These are phyloP conservation scores for Apophysomyces elegans DNA, from an alignment of 371 early-diverging fungal species.

Conservation along the genomic window DNA sequence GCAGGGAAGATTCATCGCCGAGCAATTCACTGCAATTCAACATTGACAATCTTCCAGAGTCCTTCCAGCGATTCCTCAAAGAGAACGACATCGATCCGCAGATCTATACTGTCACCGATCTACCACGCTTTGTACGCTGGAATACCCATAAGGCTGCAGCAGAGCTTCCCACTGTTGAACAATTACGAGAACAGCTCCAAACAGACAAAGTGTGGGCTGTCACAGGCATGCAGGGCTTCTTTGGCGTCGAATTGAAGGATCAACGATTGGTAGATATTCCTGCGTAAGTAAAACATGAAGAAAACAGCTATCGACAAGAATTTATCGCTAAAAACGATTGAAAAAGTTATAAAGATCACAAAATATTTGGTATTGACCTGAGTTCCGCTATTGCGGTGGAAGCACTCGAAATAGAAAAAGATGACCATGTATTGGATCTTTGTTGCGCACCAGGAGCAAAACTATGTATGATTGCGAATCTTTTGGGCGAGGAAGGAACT, in stretches of 20 bases:
- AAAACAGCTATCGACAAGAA: too few relatives aligned
- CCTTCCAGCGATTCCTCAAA: constrained; percentile 62
- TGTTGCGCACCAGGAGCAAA: constrained; percentile 89
- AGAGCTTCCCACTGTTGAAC: constrained; percentile 41
- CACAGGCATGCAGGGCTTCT: constrained; percentile 34
- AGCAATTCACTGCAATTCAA: constrained; percentile 28
- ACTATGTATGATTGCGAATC: constrained; percentile 78
- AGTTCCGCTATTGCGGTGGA: constrained; percentile 76
- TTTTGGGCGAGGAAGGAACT: constrained; percentile 55
- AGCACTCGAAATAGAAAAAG: constrained; percentile 58
- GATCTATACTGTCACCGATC: constrained; percentile 60
- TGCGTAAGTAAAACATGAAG: constrained; percentile 30
- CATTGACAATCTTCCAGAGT: constrained; percentile 51
- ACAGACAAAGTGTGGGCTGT: constrained; percentile 41
- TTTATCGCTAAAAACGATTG: not conserved
- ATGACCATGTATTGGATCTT: constrained; percentile 82
- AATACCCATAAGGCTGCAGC: constrained; percentile 50
- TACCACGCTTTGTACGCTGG: constrained; percentile 77
- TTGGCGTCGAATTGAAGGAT: constrained; percentile 30
- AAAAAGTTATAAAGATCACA: constrained; percentile 35
- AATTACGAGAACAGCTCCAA: constrained; percentile 46
- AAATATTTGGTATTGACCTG: constrained; percentile 85
- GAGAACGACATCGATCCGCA: constrained; percentile 69
- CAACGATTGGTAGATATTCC: constrained; percentile 46
- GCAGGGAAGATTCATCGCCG: too few relatives aligned